Base-by-base conservation (phyloP, 768 basidiomycete species). In the Suillus clintonianus region DNA sequence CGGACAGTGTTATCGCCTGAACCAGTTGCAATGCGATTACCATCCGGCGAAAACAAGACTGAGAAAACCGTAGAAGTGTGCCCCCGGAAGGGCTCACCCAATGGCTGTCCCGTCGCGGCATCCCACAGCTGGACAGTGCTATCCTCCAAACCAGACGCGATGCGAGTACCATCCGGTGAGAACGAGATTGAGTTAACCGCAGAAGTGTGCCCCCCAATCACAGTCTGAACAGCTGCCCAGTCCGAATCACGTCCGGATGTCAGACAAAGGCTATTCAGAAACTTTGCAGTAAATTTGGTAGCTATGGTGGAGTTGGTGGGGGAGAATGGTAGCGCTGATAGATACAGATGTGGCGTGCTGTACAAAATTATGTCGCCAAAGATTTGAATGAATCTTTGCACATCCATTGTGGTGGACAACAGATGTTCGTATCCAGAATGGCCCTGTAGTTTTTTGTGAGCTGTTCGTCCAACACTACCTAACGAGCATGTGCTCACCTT, bases 271-370 rank as follows among this genome's bases (percentile, higher is more conserved):
- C 59, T 45, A n/a, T 39, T 51, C 15, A 50, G 50, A 54, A 61
- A 61, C 37, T 9, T 39, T 24, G 48, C 8, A 60, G 43, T 17
- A 9, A 34, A 3, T 34, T 24, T 34, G 22, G 14, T 34, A 9
- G 43, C 50, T 24, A 60, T 10, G 14, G 74, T 72, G 71, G 74
- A 71, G 65, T 65, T 62, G 58, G 37, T 32, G 59, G 64, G 64
- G 63, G 64, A 64, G 59, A 73, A 70, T 53, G 71, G 68, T 15
- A 73, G 47, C 1, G 66, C 71, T 37, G 70, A 72, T 11, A 71
- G 32, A 59, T 72, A 72, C 4, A 73, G 63, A 50, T 73, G 72
- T 13, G 71, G 71, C 0, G 60, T 62, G 62, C 64, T 68, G 19
- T 68, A 43, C 24, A 59, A 36, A n/a, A 71, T 70, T 1, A 55